Percentiles rank a stretch among this genome's conserved stretches.
Conservation (phyloP, 2,329 filamentous ascomycete species). For the Calonectria henricotiae region DNA sequence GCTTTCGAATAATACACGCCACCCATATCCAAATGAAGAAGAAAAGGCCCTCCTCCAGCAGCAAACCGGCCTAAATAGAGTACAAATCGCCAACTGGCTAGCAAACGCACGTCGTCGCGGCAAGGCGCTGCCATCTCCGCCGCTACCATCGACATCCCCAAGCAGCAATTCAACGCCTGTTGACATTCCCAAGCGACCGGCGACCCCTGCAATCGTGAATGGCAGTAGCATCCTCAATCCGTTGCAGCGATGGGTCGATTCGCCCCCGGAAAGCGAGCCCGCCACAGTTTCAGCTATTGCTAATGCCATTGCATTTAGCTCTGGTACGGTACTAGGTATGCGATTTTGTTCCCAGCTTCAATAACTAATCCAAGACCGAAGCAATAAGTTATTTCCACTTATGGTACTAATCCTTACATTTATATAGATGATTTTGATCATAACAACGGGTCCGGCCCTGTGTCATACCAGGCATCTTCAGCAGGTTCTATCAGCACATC, state of each 20-base stretch:
- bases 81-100: conserved; percentile 90
- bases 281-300: conserved; percentile 55
- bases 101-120: conserved; percentile 87
- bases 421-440: background rate
- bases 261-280: conserved; percentile 56
- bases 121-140: conserved; percentile 67
- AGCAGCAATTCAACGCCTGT: conserved; percentile 12
- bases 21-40: conserved; percentile 87
- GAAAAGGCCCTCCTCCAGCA: conserved; percentile 83
- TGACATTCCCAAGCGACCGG: conserved; percentile 35
- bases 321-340: conserved; percentile 58
- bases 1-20: conserved; percentile 81
- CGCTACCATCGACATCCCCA: background rate
- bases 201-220: conserved; percentile 56
- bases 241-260: conserved; percentile 56
- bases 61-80: conserved; percentile 82
- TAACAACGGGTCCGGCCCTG: background rate
- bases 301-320: conserved; percentile 48
- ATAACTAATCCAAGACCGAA: background rate
- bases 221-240: conserved; percentile 46
- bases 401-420: background rate
- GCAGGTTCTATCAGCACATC: conserved; percentile 24
- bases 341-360: conserved; percentile 43
- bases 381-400: background rate
- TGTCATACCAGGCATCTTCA: conserved; percentile 2